Base-by-base conservation (phyloP, 352 stramenopile species). In the Phytopythium litorale region DNA sequence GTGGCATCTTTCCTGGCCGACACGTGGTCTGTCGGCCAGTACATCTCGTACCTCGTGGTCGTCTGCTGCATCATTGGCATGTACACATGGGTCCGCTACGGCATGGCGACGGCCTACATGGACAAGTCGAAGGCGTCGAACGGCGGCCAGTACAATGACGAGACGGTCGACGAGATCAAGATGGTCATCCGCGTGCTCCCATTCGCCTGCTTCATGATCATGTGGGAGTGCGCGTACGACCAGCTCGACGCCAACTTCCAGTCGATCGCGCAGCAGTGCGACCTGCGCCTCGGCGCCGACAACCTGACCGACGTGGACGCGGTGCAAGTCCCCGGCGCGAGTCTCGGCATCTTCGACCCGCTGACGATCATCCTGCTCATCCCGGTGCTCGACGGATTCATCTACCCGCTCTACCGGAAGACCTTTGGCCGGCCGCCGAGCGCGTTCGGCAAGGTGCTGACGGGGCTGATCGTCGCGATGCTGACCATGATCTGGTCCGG, bases 151-250 rank as follows among this genome's bases (percentile, higher is more conserved):
- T 93, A 79, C 63, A 91, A 93, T 28, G 86, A 93, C 33, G 79
- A 93, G 61, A 89, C 77, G 0, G 81, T 95, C 25, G 84, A 93
- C 63, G 87, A 92, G 62, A 89, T 94, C 63, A 92, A 94, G 68
- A 85, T 88, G 71, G 79, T 95, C 52, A 81, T 95, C 45, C 83
- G 87, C 18, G 81, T 95, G 49, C 75, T 95, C 19, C 87, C 87
- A 6, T 95, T 95, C 58, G 84, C 87, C 49, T 89, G 76, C n/a
- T 95, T 93, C 66, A 92, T 91, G 78, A 91, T 95, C 72, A 90
- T 93, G 71, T 95, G 87, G 87, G 81, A 93, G 63, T 93, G 84
- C 46, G 83, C 84, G 19, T 95, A 92, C 71, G 87, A 93, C 65
- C 87, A 95, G 58, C 63, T 93, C 18, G 87, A 95, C 54, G 87